A percentile compares a stretch with the other conserved stretches of the same genome.
Evolutionary conservation across 2,329 filamentous ascomycete species (phyloP).

Genomic region (Sporothrix sp.): DNA sequence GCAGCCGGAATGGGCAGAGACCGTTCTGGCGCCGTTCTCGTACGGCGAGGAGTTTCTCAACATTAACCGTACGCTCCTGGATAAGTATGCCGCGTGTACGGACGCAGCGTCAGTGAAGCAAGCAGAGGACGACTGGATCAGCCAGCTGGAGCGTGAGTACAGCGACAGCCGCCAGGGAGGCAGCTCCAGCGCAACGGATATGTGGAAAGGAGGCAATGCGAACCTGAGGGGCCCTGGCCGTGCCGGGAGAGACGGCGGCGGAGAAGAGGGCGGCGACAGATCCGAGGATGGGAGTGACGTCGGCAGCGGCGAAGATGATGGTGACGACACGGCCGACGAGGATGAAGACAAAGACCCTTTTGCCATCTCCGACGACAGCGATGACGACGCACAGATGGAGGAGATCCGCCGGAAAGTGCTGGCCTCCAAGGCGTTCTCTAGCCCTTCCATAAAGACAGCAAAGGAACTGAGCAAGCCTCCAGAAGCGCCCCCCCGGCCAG

Average conservation of each 20-base stretch:
- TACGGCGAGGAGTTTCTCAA: constrained; percentile 84
- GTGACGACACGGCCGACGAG: constrained; percentile 32
- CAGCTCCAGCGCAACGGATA: constrained; percentile 61
- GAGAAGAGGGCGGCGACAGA: too few species aligned
- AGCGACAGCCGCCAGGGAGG: constrained; percentile 59
- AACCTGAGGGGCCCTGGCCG: constrained; percentile 38
- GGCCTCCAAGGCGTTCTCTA: constrained; percentile 78
- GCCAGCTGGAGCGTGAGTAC: constrained; percentile 83
- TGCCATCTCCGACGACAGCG: constrained; percentile 66
- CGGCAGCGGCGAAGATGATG: constrained; percentile 31
- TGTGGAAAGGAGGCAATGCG: constrained; percentile 85
- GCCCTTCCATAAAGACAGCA: constrained; percentile 33
- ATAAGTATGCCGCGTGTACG: constrained; percentile 72
- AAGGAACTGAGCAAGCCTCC: constrained; percentile 42
- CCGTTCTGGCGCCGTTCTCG: constrained; percentile 72
- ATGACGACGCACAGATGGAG: constrained; percentile 71
- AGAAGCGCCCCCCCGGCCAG: constrained; percentile 52
- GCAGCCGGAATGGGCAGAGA: constrained; percentile 79
- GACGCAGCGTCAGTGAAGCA: constrained; percentile 76
- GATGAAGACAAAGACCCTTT: constrained; percentile 53
- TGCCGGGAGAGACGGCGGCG: constrained; percentile 31
- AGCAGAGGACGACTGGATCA: constrained; percentile 80
- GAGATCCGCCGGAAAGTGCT: constrained; percentile 85
- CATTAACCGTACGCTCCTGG: constrained; percentile 77
- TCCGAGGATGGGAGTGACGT: constrained; percentile 32